Base-by-base conservation (phyloP, 2,329 filamentous ascomycete species). In the Albifimbria verrucaria region DNA sequence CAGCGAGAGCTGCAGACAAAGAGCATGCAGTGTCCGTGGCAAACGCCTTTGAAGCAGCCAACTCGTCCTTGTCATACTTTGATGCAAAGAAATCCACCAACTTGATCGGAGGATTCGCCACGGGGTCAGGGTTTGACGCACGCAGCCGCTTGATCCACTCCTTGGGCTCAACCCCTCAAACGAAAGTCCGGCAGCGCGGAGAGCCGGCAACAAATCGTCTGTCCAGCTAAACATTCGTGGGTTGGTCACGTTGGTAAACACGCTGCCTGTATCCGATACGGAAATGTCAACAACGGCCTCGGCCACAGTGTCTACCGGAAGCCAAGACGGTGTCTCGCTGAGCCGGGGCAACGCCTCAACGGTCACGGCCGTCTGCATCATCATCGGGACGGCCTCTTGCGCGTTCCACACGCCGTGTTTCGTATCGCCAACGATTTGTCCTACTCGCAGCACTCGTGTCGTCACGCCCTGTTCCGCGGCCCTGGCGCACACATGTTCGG, bases 381-480 rank as follows among this genome's bases (percentile, higher is more conserved):
- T 78, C 53, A 82, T 65, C 2, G 80, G 75, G 6, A 81, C 76
- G 1, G 77, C 78, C 59, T 81, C 79, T 0, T 69, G 73, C 2
- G 65, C 63, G 55, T 78, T 81, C 79, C 78, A 81, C 10, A 77
- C 62, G 7, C 77, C 79, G 42, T 72, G 59, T 10, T 65, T 51
- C 0, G 70, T 75, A 58, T 80, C 77, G 0, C 72, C 78, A 7
- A 77, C 70, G 41, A 81, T 73, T 59, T 81, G 79, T 0, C 79
- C 79, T 1, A 80, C 68, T 5, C 79, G 66, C 6, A 79, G 57
- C 7, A 77, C 72, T 11, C 68, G 65, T 2, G 67, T 61, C 1
- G 56, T 60, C 11, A 72, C 62, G 1, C 68, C 69, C 11, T 64
- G 56, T 21, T 61, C 57, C 1, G 64, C 70, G 4, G 74, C 75